These are phyloP conservation scores for Russula lepida DNA, from an alignment of 768 basidiomycete species.

Conservation along the genomic window DNA sequence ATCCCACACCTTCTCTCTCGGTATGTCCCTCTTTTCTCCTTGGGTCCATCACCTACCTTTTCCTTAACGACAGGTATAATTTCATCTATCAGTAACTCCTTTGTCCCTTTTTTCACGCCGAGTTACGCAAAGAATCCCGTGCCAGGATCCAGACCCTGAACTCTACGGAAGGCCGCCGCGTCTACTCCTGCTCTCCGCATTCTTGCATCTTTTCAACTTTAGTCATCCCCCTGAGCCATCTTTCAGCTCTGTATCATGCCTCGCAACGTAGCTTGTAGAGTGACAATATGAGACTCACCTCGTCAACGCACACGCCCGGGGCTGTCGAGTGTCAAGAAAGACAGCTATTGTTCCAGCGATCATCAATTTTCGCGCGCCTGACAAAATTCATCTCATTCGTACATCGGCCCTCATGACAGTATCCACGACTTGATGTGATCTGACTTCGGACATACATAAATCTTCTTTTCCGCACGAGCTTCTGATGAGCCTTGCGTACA, in stretches of 20 bases:
- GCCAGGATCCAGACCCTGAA: not conserved
- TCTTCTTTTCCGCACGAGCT: not conserved
- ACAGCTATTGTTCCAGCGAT: no score
- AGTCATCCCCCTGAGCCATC: not conserved
- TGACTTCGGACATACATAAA: not conserved
- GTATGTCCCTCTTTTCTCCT: slow-evolving; percentile 30
- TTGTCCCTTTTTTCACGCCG: not conserved
- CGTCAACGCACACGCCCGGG: not conserved
- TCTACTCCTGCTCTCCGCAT: not conserved
- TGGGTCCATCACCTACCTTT: slow-evolving; percentile 1
- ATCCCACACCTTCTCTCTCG: slow-evolving; percentile 88
- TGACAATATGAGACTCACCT: slow-evolving; percentile 5
- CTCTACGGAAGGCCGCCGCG: not conserved
- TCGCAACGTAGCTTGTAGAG: slow-evolving; percentile 1
- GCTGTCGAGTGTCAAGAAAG: not conserved
- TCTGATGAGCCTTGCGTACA: not conserved
- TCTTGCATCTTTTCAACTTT: not conserved
- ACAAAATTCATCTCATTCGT: not conserved
- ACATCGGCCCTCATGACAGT: not conserved
- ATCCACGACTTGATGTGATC: not conserved
- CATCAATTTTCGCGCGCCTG: not conserved
- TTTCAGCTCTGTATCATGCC: not conserved
- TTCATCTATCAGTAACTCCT: slow-evolving; percentile 21
- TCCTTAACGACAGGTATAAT: slow-evolving; percentile 29
- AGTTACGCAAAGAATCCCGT: not conserved